phyloP scores from a whole-genome alignment of 768 basidiomycete species.

The Pisolithus microcarpus region DNA sequence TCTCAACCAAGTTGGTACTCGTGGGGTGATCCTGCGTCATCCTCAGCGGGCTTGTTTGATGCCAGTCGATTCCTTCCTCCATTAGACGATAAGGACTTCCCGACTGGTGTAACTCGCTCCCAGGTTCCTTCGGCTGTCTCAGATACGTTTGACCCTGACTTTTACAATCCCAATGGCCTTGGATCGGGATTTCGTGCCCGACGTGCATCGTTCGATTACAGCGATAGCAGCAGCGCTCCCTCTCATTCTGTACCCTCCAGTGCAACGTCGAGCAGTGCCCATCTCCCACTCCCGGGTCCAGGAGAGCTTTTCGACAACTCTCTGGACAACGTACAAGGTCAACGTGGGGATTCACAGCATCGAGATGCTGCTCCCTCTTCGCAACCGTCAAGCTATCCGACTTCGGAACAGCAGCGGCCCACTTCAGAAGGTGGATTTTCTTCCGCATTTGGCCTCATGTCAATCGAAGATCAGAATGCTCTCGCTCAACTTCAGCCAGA shows the following conservation, averaged over 20 bases:
- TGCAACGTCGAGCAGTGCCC: slow-evolving; percentile 45
- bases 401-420: slow-evolving; percentile 5
- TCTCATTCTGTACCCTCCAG: slow-evolving; percentile 45
- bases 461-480: slow-evolving; percentile 65
- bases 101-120: slow-evolving; percentile 12
- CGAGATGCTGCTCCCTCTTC: slow-evolving; percentile 13
- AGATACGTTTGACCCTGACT: slow-evolving; percentile 14
- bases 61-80: slow-evolving; percentile 9
- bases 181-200: slow-evolving; percentile 26
- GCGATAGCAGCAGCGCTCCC: slow-evolving; percentile 38
- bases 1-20: slow-evolving; percentile 15
- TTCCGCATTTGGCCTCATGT: slow-evolving; percentile 68
- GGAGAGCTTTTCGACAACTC: slow-evolving; percentile 22
- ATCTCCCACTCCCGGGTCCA: slow-evolving; percentile 36
- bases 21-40: slow-evolving; percentile 20
- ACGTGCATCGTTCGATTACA: slow-evolving; percentile 30
- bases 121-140: slow-evolving; percentile 18
- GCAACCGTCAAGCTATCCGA: slow-evolving; percentile 5
- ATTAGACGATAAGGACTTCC: slow-evolving; percentile 25
- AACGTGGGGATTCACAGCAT: slow-evolving; percentile 11
- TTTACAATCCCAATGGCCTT: slow-evolving; percentile 13
- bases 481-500: slow-evolving; percentile 55
- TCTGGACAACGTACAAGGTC: slow-evolving; percentile 22
- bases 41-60: background rate
- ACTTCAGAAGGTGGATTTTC: slow-evolving; percentile 40